Base-by-base conservation (phyloP, 768 basidiomycete genomes). In the Cyclocybe aegerita region DNA sequence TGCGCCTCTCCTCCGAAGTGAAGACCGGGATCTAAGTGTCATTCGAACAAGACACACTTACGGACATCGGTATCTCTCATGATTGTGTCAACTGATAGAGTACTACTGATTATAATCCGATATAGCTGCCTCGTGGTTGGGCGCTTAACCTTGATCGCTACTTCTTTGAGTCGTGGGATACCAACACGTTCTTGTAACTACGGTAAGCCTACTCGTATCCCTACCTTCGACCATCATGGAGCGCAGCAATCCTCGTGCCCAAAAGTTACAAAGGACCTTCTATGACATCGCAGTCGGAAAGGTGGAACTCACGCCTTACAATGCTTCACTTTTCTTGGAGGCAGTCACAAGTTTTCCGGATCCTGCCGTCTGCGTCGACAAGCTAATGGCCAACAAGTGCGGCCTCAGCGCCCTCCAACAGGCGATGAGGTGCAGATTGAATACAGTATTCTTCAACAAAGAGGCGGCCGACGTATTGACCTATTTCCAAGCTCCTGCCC, bases 361-460 rank as follows among this genome's bases (percentile, higher is more conserved):
- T 31, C 63, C 72, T 5, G 56, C 63, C 0, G 41, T 53, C 0
- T 78, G 76, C 53, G 52, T 78, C 40, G 56, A 64, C 53, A 69
- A 63, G 11, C 62, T 83, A 5, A 62, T 71, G 7, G 60, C 56
- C 11, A 72, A 69, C 51, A 43, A 55, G 3, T 36, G 55, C 1
- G 82, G 80, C 1, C 63, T 76, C 2, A 30, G 44, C 6, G 57
- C 70, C 2, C 43, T 84, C 4, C 75, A 77, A 35, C 49, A 54
- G 1, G 68, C 77, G 2, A 71, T 83, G 62, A 67, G 70, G 23
- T 63, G 58, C 48, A 72, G 80, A 50, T 43, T 73, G 10, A 64
- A 67, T 4, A 0, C 54, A 0, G 48, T 51, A 0, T 80, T 79
- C 52, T 56, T 81, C 54, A 80, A 83, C 43, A 74, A 68, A 1